Evolutionary conservation across 2,329 filamentous ascomycete genomes (phyloP), one percentile per base, ranked within the genome.

Genomic region (Sporothrix globosa): DNA sequence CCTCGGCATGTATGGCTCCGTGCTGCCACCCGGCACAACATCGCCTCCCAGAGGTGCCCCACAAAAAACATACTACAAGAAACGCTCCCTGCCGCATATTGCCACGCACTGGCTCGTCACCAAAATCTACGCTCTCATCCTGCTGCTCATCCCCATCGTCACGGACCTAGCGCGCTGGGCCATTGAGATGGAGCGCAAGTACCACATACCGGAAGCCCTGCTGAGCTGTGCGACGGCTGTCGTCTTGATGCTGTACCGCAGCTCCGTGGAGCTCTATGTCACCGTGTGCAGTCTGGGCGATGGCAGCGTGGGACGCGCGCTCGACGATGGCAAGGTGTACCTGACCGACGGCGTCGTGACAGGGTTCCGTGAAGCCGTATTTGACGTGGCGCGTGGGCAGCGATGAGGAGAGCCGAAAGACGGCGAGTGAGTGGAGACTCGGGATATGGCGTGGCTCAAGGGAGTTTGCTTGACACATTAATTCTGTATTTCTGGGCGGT

Each of bases 311-410:
- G 73, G 73, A 17, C 73, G 70, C 21, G 69, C 72, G 6, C 46
- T 76, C 4, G 73, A 74, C 53, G 74, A 75, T 44, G 48, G 70
- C 39, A 74, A 75, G 6, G 71, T 79, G n/a, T 73, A 71, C 19
- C 46, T 69, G 19, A 21, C 75, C 56, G 74, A 75, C 24, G 72
- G 74, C 69, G 30, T 76, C 74, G 17, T 74, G 76, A 74, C 76
- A 14, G 73, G 75, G 69, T 44, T 76, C 75, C 14, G 74, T 76
- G 74, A 73, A 19, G 74, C 73, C 24, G 73, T 75, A 21, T 34
- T 72, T 10, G 74, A 75, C 13, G 69, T 74, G n/a, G 71, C 73
- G 0, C 69, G 69, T 9, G 72, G 72, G 1, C 67, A 71, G 71
- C 19, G 30, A 7, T 70, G 53, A 70, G 13, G 34, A 9, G 3